Evolutionary conservation across 2,329 filamentous ascomycete genomes (phyloP).

Genomic region (Diaporthe velutina): DNA sequence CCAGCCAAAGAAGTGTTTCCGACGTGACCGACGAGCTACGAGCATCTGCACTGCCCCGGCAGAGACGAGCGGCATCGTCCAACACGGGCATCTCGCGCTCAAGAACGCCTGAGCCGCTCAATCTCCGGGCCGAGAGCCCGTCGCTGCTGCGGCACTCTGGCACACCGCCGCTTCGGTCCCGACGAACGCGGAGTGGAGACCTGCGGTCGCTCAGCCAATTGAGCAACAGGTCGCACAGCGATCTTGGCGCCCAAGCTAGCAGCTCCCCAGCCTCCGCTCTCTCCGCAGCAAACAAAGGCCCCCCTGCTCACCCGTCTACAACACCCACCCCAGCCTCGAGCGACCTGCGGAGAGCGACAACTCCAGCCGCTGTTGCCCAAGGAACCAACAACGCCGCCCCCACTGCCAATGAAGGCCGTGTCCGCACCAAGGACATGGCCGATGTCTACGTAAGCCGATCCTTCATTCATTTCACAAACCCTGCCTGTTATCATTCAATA

Average conservation of each 20-base stretch:
- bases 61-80: slow-evolving; percentile 58
- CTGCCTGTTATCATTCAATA: slow-evolving; percentile 23
- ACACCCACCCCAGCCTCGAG: slow-evolving; percentile 39
- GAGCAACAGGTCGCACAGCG: slow-evolving; percentile 46
- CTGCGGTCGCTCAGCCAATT: slow-evolving; percentile 76
- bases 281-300: slow-evolving; percentile 36
- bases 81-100: slow-evolving; percentile 66
- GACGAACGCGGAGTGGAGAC: slow-evolving; percentile 78
- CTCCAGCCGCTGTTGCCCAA: slow-evolving; percentile 36
- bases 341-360: slow-evolving; percentile 38
- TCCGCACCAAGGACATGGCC: slow-evolving; percentile 86
- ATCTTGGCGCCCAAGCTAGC: slow-evolving; percentile 45
- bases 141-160: slow-evolving; percentile 62
- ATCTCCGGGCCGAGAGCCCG: slow-evolving; percentile 74
- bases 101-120: slow-evolving; percentile 66
- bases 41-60: slow-evolving; percentile 46
- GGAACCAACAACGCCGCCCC: slow-evolving; percentile 70
- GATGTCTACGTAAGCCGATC: slow-evolving; percentile 87
- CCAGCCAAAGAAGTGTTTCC: slow-evolving; percentile 54
- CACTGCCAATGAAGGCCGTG: slow-evolving; percentile 88
- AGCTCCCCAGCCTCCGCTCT: slow-evolving; percentile 38
- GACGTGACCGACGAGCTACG: slow-evolving; percentile 48
- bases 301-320: slow-evolving; percentile 33
- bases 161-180: slow-evolving; percentile 79
- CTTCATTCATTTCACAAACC: slow-evolving; percentile 40